Evolutionary conservation across 257 asterid species (phyloP).

Genomic region (Eucommia ulmoides): DNA sequence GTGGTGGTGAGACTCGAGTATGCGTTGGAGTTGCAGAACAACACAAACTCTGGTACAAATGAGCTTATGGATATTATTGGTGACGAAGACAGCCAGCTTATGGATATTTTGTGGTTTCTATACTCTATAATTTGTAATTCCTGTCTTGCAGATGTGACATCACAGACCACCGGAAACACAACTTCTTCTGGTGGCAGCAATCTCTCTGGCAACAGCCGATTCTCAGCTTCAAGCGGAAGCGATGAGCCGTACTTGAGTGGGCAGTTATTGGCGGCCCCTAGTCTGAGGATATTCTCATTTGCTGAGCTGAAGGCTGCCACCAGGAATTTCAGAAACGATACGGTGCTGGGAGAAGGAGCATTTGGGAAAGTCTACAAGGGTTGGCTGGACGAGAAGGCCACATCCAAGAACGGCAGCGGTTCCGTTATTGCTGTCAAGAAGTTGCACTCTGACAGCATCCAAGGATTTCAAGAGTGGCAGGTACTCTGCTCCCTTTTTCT

Average conservation of each 20-base stretch:
- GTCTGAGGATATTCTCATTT: slow-evolving; percentile 44
- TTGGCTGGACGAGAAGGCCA: slow-evolving; percentile 55
- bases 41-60: too few relatives aligned
- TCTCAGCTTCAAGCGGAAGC: slow-evolving; percentile 19
- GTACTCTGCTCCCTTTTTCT: slow-evolving; percentile 11
- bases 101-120: too few relatives aligned
- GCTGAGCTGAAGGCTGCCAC: slow-evolving; percentile 60
- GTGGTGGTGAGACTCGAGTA: too few relatives aligned
- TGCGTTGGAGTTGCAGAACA: too few relatives aligned
- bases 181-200: slow-evolving; percentile 14
- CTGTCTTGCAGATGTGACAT: slow-evolving; percentile 26
- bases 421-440: slow-evolving; percentile 68
- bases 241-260: slow-evolving; percentile 16
- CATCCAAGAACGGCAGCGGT: slow-evolving; percentile 25
- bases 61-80: too few relatives aligned
- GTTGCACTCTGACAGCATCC: slow-evolving; percentile 54
- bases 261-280: slow-evolving; percentile 46
- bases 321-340: slow-evolving; percentile 54
- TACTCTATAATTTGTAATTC: too few relatives aligned
- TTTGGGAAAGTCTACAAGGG: slow-evolving; percentile 91
- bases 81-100: too few relatives aligned
- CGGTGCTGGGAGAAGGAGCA: slow-evolving; percentile 89
- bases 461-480: slow-evolving; percentile 85
- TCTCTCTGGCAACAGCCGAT: slow-evolving; percentile 19
- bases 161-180: slow-evolving; percentile 16